Percentiles rank a stretch among this genome's conserved stretches.
These are phyloP conservation scores for Cladosporium cucumerinum DNA, from an alignment of 2,329 filamentous ascomycete genomes.

Conservation along the genomic window DNA sequence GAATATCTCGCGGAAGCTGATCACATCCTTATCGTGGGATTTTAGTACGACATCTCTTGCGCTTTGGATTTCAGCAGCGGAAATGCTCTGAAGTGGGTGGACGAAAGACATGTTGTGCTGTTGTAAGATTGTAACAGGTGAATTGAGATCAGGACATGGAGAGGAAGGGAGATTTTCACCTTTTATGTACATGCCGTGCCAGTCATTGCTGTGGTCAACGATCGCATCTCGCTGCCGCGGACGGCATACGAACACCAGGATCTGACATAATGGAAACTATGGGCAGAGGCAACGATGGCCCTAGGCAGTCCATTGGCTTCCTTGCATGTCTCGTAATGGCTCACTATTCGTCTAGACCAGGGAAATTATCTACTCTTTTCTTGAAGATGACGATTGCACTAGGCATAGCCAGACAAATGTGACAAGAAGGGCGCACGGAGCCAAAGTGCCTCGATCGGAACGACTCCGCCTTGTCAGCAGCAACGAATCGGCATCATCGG, in stretches of 20 bases:
- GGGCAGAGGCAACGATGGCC: not conserved
- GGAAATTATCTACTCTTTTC: not conserved
- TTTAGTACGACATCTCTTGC: not conserved
- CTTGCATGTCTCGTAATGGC: not conserved
- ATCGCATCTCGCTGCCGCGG: not conserved
- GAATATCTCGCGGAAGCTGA: conserved; percentile 30
- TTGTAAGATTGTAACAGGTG: not conserved
- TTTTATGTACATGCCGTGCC: not conserved
- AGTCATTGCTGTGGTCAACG: not conserved
- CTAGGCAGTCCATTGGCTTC: not conserved
- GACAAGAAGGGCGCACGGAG: not conserved
- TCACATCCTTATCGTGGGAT: not conserved
- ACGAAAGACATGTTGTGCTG: not conserved
- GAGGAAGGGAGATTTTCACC: not conserved
- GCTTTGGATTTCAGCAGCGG: not conserved
- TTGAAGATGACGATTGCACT: not conserved
- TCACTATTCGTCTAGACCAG: not conserved
- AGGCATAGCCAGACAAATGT: not conserved
- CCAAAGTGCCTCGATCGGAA: not conserved
- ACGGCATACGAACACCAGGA: not conserved
- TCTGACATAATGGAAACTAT: not conserved
- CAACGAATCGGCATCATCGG: not conserved
- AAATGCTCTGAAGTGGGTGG: not conserved
- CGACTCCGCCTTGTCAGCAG: not conserved
- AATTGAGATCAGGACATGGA: not conserved